Base-by-base conservation (phyloP, 805 yeast species). In the Metschnikowia gruessii region DNA sequence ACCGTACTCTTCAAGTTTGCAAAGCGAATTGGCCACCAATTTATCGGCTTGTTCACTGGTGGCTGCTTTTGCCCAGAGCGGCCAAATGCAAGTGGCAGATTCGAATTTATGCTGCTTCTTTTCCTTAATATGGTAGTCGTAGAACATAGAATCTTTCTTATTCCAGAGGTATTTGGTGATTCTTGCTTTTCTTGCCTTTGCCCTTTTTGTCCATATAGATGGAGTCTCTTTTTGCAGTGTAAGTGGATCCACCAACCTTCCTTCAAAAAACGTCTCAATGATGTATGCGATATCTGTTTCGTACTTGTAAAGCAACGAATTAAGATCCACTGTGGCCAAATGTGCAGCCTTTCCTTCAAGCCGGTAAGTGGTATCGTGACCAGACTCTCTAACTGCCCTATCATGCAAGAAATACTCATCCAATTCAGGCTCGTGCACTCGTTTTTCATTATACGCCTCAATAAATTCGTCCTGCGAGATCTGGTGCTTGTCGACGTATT, bases 381-480 rank as follows among this genome's bases (percentile, higher is more conserved):
- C 99, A 28, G 94, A 83, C 66, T 92, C 99, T 61, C 99, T 79
- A 10, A 92, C 95, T 1, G 95, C 97, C 48, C 97, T 75, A 64
- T 92, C 99, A 61, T 92, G 96, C 41, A 87, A 64, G 62, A 92
- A 87, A 62, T 87, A 92, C 52, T 81, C 90, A 59, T 94, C 98
- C 49, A 92, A 72, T n/a, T 73, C 81, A 1, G 96, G 95, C 59
- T 88, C 97, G 3, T 68, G 49, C 16, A 92, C 74, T 42, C 70
- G 65, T 3, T 85, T 83, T 34, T 70, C 64, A 58, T 91, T 89
- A 69, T 92, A 94, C 53, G 59, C 55, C 58, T 75, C 72, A 37
- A 75, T 66, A 52, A 84, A 80, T 61, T 89, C 88, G 39, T 82
- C 84, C 37, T 80, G 83, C 8, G 82, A 59, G 12, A 66, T 52